Percentiles rank a stretch among this genome's conserved stretches.
Evolutionary conservation across 192 early-diverging fungal species (phyloP).

Genomic region (Coemansia sp.): DNA sequence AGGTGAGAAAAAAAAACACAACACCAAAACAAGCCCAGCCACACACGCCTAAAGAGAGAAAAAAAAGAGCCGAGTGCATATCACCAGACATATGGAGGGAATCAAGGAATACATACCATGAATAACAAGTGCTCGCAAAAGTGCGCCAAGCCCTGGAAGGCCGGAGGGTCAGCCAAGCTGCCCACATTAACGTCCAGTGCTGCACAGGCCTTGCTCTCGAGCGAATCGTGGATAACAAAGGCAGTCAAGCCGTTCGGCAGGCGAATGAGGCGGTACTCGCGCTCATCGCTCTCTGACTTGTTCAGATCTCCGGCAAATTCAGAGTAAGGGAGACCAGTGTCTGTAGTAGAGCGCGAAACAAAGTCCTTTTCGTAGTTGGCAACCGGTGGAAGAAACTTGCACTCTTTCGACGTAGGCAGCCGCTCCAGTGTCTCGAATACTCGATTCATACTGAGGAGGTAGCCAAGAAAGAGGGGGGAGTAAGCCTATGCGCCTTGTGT

Average conservation of each 20-base stretch:
- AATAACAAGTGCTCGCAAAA: conserved; percentile 81
- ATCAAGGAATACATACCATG: conserved; percentile 44
- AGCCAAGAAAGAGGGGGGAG: neutral
- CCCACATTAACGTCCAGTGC: conserved; percentile 71
- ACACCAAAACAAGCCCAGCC: neutral
- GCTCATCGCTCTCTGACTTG: conserved; percentile 61
- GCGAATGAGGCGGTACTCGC: conserved; percentile 61
- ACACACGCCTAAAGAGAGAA: neutral
- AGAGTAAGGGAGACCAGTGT: conserved; percentile 14
- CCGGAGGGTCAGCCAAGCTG: conserved; percentile 64
- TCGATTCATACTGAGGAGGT: conserved; percentile 25
- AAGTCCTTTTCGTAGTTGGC: conserved; percentile 31
- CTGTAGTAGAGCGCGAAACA: conserved; percentile 18
- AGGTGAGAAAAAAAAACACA: neutral
- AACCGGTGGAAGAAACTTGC: conserved; percentile 33
- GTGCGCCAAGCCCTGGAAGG: conserved; percentile 72
- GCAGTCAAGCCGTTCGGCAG: conserved; percentile 63
- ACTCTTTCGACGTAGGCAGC: conserved; percentile 28
- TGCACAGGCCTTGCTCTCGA: conserved; percentile 68
- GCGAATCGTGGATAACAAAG: conserved; percentile 58
- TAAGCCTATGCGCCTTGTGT: neutral
- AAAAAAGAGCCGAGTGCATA: conserved; percentile 5
- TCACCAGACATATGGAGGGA: neutral
- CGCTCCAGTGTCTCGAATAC: conserved; percentile 31
- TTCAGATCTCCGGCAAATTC: conserved; percentile 51